These are phyloP conservation scores for Coleophoma eucalyptorum DNA, from an alignment of 2,329 filamentous ascomycete genomes.

Conservation along the genomic window DNA sequence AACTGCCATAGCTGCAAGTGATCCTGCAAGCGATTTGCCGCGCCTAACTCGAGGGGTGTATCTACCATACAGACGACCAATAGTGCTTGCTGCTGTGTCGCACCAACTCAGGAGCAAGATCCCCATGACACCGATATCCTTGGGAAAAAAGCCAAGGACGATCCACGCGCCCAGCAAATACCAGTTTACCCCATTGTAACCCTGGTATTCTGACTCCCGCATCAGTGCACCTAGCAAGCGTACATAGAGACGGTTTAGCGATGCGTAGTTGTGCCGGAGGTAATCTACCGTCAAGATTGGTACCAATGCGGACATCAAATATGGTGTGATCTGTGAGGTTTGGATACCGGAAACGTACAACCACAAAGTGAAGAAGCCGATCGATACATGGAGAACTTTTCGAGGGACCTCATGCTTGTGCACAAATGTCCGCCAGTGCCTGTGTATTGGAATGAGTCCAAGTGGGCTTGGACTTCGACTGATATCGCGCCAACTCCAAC, in stretches of 20 bases:
- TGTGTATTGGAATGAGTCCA: conserved; percentile 91
- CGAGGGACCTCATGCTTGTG: conserved; percentile 97
- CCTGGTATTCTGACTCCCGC: conserved; percentile 91
- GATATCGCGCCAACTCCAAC: conserved; percentile 81
- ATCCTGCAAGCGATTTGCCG: conserved; percentile 91
- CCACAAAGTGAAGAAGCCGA: conserved; percentile 88
- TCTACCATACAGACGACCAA: conserved; percentile 83
- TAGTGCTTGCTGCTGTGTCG: conserved; percentile 93
- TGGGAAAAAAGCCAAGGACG: conserved; percentile 83
- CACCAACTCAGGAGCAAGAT: conserved; percentile 95
- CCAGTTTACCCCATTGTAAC: conserved; percentile 96
- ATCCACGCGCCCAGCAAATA: conserved; percentile 90
- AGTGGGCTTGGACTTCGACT: conserved; percentile 90
- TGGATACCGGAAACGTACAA: conserved; percentile 81
- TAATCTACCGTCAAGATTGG: conserved; percentile 82
- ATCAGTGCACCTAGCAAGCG: conserved; percentile 82
- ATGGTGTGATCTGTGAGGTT: conserved; percentile 74
- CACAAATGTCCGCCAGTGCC: conserved; percentile 85
- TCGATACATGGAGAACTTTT: conserved; percentile 90
- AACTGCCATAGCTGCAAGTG: conserved; percentile 75
- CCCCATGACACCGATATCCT: conserved; percentile 86
- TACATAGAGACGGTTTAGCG: conserved; percentile 86
- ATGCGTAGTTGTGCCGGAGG: conserved; percentile 75
- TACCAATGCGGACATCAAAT: conserved; percentile 74
- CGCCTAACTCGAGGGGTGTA: conserved; percentile 82